Conservation (phyloP, 2,329 filamentous ascomycete genomes). For the Rhynchosporium graminicola region DNA sequence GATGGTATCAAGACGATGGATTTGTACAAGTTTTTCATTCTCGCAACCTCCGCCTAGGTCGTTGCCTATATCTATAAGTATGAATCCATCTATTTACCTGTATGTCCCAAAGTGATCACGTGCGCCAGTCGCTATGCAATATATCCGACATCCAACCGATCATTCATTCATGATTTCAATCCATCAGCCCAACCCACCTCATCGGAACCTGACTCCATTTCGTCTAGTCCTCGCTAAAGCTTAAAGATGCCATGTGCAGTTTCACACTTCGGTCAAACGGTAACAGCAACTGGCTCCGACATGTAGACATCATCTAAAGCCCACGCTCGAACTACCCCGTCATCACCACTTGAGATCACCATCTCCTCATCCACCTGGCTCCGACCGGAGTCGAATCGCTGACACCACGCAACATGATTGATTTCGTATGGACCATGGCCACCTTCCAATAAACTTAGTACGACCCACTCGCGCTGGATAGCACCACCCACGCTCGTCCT, state of each 20-base stretch:
- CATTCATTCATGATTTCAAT: background rate
- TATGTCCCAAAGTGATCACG: background rate
- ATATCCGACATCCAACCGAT: background rate
- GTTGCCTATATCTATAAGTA: background rate
- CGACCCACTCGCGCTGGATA: slow-evolving; percentile 62
- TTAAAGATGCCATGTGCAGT: too few relatives aligned
- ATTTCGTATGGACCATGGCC: slow-evolving; percentile 92
- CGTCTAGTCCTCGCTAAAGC: too few relatives aligned
- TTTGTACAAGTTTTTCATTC: too few relatives aligned
- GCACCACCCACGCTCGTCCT: slow-evolving; percentile 35
- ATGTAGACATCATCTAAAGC: slow-evolving; percentile 47
- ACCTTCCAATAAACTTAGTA: slow-evolving; percentile 67
- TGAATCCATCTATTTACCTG: background rate
- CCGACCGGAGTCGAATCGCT: slow-evolving; percentile 67
- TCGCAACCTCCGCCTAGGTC: too few relatives aligned
- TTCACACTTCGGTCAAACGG: background rate
- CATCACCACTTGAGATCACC: slow-evolving; percentile 87
- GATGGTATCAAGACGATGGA: too few relatives aligned
- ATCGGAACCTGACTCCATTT: too few relatives aligned
- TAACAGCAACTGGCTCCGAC: background rate
- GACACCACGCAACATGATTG: slow-evolving; percentile 89
- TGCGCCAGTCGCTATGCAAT: slow-evolving; percentile 23
- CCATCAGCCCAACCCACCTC: background rate
- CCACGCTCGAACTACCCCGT: slow-evolving; percentile 87
- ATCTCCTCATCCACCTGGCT: slow-evolving; percentile 73